These are phyloP conservation scores for Neophaeococcomyces mojaviensis DNA, from an alignment of 2,329 filamentous ascomycete genomes.

Conservation along the genomic window DNA sequence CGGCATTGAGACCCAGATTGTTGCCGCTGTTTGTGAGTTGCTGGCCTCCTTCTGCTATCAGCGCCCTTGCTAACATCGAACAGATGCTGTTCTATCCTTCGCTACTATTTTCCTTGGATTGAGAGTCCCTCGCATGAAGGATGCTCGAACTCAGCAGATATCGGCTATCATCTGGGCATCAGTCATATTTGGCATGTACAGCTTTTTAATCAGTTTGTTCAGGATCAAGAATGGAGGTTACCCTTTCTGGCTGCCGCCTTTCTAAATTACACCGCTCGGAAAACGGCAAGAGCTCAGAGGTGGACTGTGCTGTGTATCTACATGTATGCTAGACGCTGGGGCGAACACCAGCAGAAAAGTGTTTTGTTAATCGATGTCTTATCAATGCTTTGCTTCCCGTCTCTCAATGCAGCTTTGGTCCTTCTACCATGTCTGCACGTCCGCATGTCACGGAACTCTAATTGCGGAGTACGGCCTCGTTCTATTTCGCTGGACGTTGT, in stretches of 20 bases:
- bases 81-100: constrained; percentile 76
- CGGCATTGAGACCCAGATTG: constrained; percentile 89
- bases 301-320: too few relatives aligned
- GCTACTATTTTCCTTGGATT: constrained; percentile 83
- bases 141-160: constrained; percentile 69
- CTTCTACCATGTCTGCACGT: too few relatives aligned
- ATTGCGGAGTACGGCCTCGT: not conserved
- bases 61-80: constrained; percentile 11
- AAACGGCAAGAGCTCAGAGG: too few relatives aligned
- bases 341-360: too few relatives aligned
- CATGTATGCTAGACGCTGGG: too few relatives aligned
- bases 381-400: too few relatives aligned
- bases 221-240: constrained; percentile 91
- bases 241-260: constrained; percentile 88
- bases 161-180: constrained; percentile 72
- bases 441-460: too few relatives aligned
- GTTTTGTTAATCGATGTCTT: too few relatives aligned
- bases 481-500: not conserved
- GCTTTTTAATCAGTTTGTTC: constrained; percentile 90
- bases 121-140: constrained; percentile 82
- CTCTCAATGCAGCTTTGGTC: too few relatives aligned
- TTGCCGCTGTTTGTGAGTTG: constrained; percentile 83
- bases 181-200: constrained; percentile 76
- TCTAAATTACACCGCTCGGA: constrained; percentile 39
- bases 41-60: constrained; percentile 9